Base-by-base conservation (phyloP, 202 grass and related monocot genomes). In the Digitaria exilis region DNA sequence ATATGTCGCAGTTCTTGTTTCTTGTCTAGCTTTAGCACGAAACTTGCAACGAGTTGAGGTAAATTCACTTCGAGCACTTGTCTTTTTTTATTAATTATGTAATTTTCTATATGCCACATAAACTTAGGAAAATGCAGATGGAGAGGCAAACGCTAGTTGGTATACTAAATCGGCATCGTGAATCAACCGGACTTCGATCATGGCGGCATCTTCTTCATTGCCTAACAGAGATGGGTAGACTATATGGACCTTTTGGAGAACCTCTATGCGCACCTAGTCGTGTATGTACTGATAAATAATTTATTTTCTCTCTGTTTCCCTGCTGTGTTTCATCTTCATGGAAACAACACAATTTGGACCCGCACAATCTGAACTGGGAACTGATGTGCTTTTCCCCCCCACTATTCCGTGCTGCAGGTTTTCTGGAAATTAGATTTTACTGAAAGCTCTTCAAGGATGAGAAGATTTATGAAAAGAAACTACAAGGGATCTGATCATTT, bases 161-260 rank as follows among this genome's bases (percentile, higher is more conserved):
- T 89, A 56, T 96, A 52, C 79, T 96, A 72, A 77, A 90, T 54
- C 81, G 91, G 55, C 87, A 94, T 74, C 89, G 65, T 73, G 80
- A 75, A n/a, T 96, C 88, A 70, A 94, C 86, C 73, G 96, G 96
- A 52, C 76, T 84, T 90, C 85, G 86, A 49, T 93, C 96, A 79
- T 98, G 96, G 96, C 93, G 96, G 37, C 92, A 96, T 79, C 96
- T 98, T 93, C 87, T 98, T 82, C 96, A 92, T 86, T 90, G 96
- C 64, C 56, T 98, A 62, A 80, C 80, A 82, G 96, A 98, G 81
- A 96, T 92, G 91, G 84, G 75, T 83, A 87, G 93, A 85, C 86
- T 98, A 63, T 98, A 92, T 89, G 96, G 91, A 76, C 93, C 93
- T 89, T 98, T 98, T 30, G 89, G 78, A 31, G 76, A 88, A 69